Base-by-base conservation (phyloP, 805 yeast genomes). In the Metschnikowia baotianmanensis region DNA sequence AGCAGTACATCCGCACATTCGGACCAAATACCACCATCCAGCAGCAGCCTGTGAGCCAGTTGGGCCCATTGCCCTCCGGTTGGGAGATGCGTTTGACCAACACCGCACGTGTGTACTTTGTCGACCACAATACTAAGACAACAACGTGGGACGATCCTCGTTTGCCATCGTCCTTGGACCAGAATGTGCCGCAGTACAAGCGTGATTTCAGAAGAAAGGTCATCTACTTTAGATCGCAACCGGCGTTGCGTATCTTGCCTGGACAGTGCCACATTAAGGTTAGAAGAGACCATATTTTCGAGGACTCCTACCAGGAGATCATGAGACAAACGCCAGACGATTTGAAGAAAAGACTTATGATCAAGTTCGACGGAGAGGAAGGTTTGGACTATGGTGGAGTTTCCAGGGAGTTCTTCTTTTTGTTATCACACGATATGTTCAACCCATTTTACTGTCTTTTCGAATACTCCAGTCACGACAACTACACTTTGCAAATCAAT, bases 121-220 rank as follows among this genome's bases (percentile, higher is more conserved):
- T 93, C 51, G 99, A 93, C 65, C 99, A 93, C 72, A 93, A 93
- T 68, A 93, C 99, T 23, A 93, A 93, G 70, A 93, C 99, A 0
- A 93, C 99, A 0, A 93, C 99, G 1, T 93, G 99, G 99, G 99
- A 93, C 67, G 99, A 93, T 62, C 99, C 99, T 49, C 82, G 99
- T 61, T 76, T 93, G 61, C 99, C 99, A 38, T 88, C 97, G 5
- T 86, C 96, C 7, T 72, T 93, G 55, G 99, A 93, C 65, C 98
- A 93, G 69, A 91, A 91, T 55, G 99, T 93, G 55, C 99, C 99
- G 17, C 98, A 93, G 69, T 93, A 93, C 67, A 93, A 93, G 77
- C 91, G 99, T 72, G 99, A 93, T 66, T 93, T 93, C 70, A 79
- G 99, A 69, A 82, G 99, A 69, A 93, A 93, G 71, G 87, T 93